Base-by-base conservation (phyloP, 495 filamentous ascomycete species). In the Aspergillus bridgeri region DNA sequence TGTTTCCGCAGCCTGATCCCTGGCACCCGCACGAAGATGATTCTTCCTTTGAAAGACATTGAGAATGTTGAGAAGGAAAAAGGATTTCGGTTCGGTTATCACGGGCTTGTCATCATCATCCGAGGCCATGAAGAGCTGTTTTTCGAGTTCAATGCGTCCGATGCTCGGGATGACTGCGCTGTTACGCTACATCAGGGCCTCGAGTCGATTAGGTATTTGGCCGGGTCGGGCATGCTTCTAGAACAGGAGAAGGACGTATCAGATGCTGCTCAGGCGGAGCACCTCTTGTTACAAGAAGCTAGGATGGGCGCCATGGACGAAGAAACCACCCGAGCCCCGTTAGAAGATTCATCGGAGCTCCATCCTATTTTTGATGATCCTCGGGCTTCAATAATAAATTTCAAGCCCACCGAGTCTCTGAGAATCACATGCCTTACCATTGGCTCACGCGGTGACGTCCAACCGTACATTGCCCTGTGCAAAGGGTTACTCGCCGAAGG, bases 401-500 rank as follows among this genome's bases (percentile, higher is more conserved):
- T 98, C 75, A 96, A 96, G 69, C 94, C 94, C 0, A 75, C 82
- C 6, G 83, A 93, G 63, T 80, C 92, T 8, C 73, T 98, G 65
- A 82, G 79, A n/a, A 86, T 98, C 51, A 96, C 92, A 0, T 98
- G 94, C 67, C 74, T 98, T 27, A 98, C 94, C 0, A 98, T 98
- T 58, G 94, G 94, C 22, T 96, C 93, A 3, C 83, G 94, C 25
- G 94, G 94, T 22, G 94, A 98, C 69, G 94, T 98, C 7, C 94
- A 98, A 62, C 94, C 94, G 1, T 98, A 97, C 67, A 98, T 98
- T 68, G 91, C 95, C 5, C 77, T 98, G 17, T 98, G 94, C 75
- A 96, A 96, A 69, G 89, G 89, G 3, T 75, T 98, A 9, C 74
- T 95, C 43, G 86, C 86, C 1, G 93, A 98, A 60, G 94, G 94